Conservation (phyloP, 305 asterid species). For the Ilex paraguariensis region DNA sequence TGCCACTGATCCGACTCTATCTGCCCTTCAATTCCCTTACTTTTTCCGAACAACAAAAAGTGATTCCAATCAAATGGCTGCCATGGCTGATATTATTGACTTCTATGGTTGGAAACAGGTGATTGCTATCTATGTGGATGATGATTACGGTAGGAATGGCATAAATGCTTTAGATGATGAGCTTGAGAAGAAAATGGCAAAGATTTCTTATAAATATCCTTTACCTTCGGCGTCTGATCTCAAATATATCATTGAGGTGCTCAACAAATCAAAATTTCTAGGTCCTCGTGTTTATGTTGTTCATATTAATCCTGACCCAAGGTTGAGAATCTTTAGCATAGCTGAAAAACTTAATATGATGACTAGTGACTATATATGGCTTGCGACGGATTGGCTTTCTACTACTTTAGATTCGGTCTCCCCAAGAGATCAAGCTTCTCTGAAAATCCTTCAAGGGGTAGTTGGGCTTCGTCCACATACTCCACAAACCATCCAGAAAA, state of each 20-base stretch:
- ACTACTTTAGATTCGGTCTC: conserved; percentile 37
- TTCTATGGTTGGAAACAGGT: conserved; percentile 69
- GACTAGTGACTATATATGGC: conserved; percentile 66
- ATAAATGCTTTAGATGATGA: conserved; percentile 52
- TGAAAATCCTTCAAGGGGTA: conserved; percentile 35
- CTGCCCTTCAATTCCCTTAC: conserved; percentile 67
- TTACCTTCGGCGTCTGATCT: conserved; percentile 39
- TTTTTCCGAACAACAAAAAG: conserved; percentile 65
- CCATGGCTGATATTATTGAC: conserved; percentile 54
- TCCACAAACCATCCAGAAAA: conserved; percentile 21
- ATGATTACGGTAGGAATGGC: conserved; percentile 79
- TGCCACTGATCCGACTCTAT: conserved; percentile 83
- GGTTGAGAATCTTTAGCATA: conserved; percentile 39
- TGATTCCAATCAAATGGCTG: conserved; percentile 71
- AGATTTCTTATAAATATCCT: conserved; percentile 61
- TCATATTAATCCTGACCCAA: conserved; percentile 71
- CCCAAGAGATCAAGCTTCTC: conserved; percentile 8
- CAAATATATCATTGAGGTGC: conserved; percentile 34
- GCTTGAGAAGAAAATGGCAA: conserved; percentile 48
- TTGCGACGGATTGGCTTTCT: conserved; percentile 62
- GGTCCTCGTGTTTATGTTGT: conserved; percentile 80
- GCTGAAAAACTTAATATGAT: conserved; percentile 65
- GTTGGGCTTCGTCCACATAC: conserved; percentile 43
- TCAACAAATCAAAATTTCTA: conserved; percentile 39
- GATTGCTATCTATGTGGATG: conserved; percentile 61